Evolutionary conservation across 2,329 filamentous ascomycete species (phyloP).

Genomic region (Neonectria magnoliae): DNA sequence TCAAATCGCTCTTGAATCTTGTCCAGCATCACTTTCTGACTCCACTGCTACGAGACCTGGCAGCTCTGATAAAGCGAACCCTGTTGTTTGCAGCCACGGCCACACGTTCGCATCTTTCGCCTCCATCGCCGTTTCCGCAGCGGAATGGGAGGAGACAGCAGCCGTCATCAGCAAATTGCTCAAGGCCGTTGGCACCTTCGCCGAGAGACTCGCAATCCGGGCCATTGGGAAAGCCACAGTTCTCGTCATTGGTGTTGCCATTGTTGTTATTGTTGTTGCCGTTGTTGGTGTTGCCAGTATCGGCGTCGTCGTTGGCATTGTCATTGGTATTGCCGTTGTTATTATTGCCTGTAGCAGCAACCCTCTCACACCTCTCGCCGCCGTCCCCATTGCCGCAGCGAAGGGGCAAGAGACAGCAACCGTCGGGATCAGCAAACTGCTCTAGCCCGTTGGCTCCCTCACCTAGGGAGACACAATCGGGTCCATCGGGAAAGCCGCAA

Average conservation of each 20-base stretch:
- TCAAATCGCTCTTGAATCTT: background rate
- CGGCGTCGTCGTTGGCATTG: too few relatives aligned
- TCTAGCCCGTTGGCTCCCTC: background rate
- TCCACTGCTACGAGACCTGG: background rate
- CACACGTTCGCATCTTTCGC: slow-evolving; percentile 15
- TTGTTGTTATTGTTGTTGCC: too few relatives aligned
- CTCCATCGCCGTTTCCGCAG: slow-evolving; percentile 18
- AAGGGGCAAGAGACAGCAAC: background rate
- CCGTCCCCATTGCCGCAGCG: background rate
- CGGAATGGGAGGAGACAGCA: slow-evolving; percentile 17
- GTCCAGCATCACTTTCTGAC: background rate
- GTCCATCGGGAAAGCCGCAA: background rate
- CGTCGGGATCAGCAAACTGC: background rate
- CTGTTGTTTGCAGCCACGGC: background rate
- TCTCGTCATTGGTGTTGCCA: background rate
- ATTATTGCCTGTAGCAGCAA: background rate
- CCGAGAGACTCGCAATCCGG: slow-evolving; percentile 17
- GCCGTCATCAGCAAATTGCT: slow-evolving; percentile 18
- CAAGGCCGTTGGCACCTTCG: slow-evolving; percentile 12
- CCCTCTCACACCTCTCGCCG: background rate
- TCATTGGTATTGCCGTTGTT: background rate
- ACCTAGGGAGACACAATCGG: background rate
- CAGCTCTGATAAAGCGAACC: background rate
- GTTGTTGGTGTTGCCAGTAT: too few relatives aligned
- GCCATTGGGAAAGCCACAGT: slow-evolving; percentile 17